These are phyloP conservation scores for Paramecium biaurelia DNA, from an alignment of 73 alveolate genomes.

Conservation along the genomic window DNA sequence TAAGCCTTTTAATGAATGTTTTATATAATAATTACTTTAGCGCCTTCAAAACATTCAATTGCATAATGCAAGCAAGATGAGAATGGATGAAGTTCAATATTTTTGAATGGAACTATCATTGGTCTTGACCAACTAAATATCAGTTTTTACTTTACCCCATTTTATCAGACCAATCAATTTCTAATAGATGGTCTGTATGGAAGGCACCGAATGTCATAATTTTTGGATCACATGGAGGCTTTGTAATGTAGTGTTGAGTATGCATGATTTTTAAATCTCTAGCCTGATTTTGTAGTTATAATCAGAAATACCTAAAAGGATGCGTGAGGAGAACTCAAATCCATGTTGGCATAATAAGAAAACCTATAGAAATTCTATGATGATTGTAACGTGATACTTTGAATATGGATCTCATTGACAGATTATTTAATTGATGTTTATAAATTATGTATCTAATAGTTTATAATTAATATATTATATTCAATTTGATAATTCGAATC, in stretches of 20 bases:
- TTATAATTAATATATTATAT: neutral
- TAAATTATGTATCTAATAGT: neutral
- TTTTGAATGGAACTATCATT: conserved; percentile 65
- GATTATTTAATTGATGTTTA: neutral
- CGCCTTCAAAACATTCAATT: conserved; percentile 81
- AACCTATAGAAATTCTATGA: neutral
- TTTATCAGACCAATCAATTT: conserved; percentile 62
- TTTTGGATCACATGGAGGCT: conserved; percentile 55
- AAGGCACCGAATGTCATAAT: conserved; percentile 70
- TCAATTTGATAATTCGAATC: neutral
- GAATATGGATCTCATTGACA: neutral
- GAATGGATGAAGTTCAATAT: conserved; percentile 74
- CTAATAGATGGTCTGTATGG: conserved; percentile 77
- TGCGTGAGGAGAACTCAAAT: neutral
- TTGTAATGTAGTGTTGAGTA: conserved; percentile 33
- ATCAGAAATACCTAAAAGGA: neutral
- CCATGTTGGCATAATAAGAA: neutral
- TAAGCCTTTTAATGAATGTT: conserved; percentile 56
- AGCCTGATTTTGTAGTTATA: neutral
- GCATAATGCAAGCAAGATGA: conserved; percentile 81
- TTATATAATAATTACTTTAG: conserved; percentile 32
- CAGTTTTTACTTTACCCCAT: conserved; percentile 48
- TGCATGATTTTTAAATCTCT: neutral
- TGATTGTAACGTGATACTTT: neutral
- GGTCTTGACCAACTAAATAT: conserved; percentile 76